Evolutionary conservation across 2,329 filamentous ascomycete species (phyloP).

Genomic region (Sporothrix sp.): DNA sequence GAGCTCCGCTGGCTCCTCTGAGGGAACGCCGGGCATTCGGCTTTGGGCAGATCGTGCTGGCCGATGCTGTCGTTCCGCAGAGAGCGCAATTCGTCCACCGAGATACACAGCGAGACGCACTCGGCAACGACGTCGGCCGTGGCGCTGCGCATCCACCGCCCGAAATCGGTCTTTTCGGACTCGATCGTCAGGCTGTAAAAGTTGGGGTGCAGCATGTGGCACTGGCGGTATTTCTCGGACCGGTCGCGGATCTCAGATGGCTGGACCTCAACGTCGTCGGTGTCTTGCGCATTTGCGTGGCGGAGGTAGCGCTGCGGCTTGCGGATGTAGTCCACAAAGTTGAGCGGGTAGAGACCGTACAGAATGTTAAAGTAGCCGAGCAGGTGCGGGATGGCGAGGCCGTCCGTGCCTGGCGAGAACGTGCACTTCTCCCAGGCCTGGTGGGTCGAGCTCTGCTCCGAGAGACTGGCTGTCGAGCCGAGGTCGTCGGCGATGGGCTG

Average conservation of each 20-base stretch:
- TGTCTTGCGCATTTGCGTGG: constrained; percentile 57
- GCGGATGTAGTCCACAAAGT: constrained; percentile 77
- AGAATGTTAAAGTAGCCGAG: constrained; percentile 71
- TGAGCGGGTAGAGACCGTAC: constrained; percentile 75
- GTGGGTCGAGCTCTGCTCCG: constrained; percentile 20
- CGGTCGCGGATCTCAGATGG: constrained; percentile 66
- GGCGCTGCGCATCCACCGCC: constrained; percentile 70
- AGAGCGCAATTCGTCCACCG: constrained; percentile 18
- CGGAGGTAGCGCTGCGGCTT: constrained; percentile 72
- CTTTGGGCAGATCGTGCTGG: neutral
- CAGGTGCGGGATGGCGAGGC: constrained; percentile 55
- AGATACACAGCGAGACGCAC: constrained; percentile 58
- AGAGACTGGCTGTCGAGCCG: constrained; percentile 5
- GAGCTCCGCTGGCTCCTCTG: neutral
- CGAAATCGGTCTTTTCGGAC: constrained; percentile 65
- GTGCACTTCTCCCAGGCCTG: constrained; percentile 53
- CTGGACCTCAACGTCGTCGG: constrained; percentile 68
- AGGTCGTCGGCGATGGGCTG: constrained; percentile 32
- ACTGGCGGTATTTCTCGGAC: constrained; percentile 63
- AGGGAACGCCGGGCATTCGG: neutral
- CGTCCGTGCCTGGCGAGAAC: constrained; percentile 53
- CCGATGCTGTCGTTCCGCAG: constrained; percentile 7
- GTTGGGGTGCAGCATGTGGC: constrained; percentile 72
- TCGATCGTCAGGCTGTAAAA: constrained; percentile 73
- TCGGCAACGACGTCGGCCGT: constrained; percentile 71